phyloP scores from a whole-genome alignment of 1,139 yeast species.

The Pichia sp. region DNA sequence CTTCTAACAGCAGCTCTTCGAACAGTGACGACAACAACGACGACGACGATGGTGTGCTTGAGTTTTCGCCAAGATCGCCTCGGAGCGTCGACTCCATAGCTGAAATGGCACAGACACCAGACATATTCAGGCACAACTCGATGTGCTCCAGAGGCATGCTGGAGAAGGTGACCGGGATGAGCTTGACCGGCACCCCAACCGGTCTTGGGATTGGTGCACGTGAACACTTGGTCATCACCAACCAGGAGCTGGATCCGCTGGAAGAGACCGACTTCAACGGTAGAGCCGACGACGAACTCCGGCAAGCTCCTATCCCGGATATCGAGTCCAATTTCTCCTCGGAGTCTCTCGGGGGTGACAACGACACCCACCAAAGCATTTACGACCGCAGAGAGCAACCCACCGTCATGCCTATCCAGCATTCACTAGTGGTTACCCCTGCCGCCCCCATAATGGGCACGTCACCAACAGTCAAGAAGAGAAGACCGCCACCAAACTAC shows the following conservation, averaged over 20 bases:
- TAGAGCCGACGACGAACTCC: constrained; percentile 2
- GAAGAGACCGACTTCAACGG: background rate
- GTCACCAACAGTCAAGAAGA: constrained; percentile 7
- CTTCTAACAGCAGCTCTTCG: background rate
- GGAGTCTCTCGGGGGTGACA: too few species aligned
- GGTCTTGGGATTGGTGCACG: constrained; percentile 8
- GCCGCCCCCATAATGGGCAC: constrained; percentile 17
- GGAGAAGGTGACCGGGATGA: background rate
- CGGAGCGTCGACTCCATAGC: constrained; percentile 2
- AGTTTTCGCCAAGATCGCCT: constrained; percentile 14
- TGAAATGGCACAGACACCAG: constrained; percentile 6
- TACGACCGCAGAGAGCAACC: constrained; percentile 48
- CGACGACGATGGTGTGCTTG: constrained; percentile 11
- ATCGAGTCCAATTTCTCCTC: constrained; percentile 3
- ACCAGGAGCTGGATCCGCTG: constrained; percentile 2
- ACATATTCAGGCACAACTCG: constrained; percentile 13
- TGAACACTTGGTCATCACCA: constrained; percentile 12
- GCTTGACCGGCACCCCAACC: constrained; percentile 9
- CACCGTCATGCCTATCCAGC: constrained; percentile 47
- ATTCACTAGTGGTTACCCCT: constrained; percentile 26
- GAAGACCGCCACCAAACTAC: constrained; percentile 37
- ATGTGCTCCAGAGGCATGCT: constrained; percentile 7
- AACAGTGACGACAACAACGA: background rate
- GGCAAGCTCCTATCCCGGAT: constrained; percentile 11
- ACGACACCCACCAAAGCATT: background rate